A percentile compares a stretch with the other conserved stretches of the same genome.
Evolutionary conservation across 2,329 filamentous ascomycete species (phyloP).

Genomic region (Monosporascus sp.): DNA sequence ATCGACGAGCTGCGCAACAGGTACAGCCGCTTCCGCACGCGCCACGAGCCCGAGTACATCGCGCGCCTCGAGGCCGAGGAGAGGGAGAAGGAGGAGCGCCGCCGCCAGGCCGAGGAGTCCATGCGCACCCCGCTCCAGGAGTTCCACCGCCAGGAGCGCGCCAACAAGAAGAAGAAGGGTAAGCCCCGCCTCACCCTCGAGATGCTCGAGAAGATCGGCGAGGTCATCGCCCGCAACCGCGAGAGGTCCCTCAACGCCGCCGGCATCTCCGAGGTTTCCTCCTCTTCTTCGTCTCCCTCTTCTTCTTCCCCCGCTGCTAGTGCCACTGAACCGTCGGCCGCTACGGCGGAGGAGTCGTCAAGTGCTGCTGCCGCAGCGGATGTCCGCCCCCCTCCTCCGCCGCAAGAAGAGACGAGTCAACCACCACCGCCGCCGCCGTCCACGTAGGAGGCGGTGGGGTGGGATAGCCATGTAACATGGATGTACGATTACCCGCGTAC

Average conservation of each 20-base stretch:
- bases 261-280: constrained; percentile 31
- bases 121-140: constrained; percentile 50
- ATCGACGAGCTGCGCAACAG: constrained; percentile 82
- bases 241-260: constrained; percentile 32
- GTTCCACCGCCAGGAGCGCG: constrained; percentile 50
- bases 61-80: constrained; percentile 57
- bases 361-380: not conserved
- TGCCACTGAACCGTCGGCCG: not conserved
- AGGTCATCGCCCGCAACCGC: constrained; percentile 53
- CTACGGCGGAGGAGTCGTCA: not conserved
- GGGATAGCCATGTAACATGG: too few relatives aligned
- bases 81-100: constrained; percentile 35
- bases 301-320: not conserved
- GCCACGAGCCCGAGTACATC: constrained; percentile 72
- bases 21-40: constrained; percentile 74
- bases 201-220: constrained; percentile 58
- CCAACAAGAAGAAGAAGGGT: constrained; percentile 44
- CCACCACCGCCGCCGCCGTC: constrained; percentile 11
- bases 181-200: constrained; percentile 51
- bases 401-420: constrained; percentile 5
- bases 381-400: constrained; percentile 2
- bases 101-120: constrained; percentile 28
- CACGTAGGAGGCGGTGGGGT: constrained; percentile 4
- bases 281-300: constrained; percentile 12
- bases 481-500: too few relatives aligned